Conservation (phyloP, 495 filamentous ascomycete genomes). For the Xylaria intraflava region DNA sequence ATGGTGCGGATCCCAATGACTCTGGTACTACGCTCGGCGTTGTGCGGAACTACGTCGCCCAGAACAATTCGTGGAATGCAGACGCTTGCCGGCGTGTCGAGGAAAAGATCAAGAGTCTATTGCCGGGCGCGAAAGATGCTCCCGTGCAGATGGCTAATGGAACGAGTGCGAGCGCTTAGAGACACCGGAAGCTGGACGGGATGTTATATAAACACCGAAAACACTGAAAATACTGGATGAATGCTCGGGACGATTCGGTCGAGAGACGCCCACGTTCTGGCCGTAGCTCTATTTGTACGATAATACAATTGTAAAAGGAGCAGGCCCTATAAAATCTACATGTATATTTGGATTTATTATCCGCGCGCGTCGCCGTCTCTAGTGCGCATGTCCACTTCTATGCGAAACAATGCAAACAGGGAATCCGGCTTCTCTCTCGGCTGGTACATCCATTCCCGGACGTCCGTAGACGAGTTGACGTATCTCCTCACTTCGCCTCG, state of each 20-base stretch:
- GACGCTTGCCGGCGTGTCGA: slow-evolving; percentile 25
- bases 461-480: background rate
- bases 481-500: slow-evolving; percentile 12
- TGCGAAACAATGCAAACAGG: background rate
- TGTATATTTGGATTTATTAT: background rate
- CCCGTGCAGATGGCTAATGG: background rate
- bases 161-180: slow-evolving; percentile 2
- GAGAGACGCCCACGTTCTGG: slow-evolving; percentile 5
- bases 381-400: background rate
- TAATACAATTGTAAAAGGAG: slow-evolving; percentile 3
- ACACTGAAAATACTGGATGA: background rate
- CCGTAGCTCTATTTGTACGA: slow-evolving; percentile 14
- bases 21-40: slow-evolving; percentile 24
- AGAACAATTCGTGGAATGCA: slow-evolving; percentile 35
- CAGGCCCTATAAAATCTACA: slow-evolving; percentile 17
- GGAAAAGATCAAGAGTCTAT: slow-evolving; percentile 28
- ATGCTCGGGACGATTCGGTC: background rate
- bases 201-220: background rate
- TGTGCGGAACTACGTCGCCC: slow-evolving; percentile 29
- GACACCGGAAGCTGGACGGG: background rate
- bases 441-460: background rate
- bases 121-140: slow-evolving; percentile 11
- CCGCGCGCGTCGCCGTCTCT: background rate
- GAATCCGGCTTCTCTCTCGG: background rate
- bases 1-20: slow-evolving; percentile 23